Evolutionary conservation across 2,329 filamentous ascomycete genomes (phyloP), one percentile per base, ranked within the genome.

Genomic region (Mycosphaerella sp.): DNA sequence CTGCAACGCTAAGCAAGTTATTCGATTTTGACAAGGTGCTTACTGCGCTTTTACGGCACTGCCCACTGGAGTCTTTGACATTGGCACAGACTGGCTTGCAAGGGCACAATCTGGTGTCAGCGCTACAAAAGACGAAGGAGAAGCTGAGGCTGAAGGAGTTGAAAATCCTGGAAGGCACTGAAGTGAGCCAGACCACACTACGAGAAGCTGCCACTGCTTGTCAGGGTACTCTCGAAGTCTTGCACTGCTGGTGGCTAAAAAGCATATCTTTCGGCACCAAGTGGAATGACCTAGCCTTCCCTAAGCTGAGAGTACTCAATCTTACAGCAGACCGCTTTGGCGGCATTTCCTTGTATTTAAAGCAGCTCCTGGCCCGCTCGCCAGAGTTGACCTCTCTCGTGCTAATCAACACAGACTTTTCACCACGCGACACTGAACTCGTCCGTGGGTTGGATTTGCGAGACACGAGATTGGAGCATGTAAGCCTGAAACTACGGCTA

Each of bases 1-100:
- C 62, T 6, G 69, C 65, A 2, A 68, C 66, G 0, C 56, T 73
- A 2, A 67, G 70, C 46, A 67, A 69, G 4, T 65, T 76, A 31
- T 64, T 63, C 43, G 70, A 76, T 31, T 57, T 69, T 10, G 70
- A 74, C 34, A 69, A 73, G 32, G 62, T 73, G 1, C 63, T 71
- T 1, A 36, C 34, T n/a, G 71, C 72, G 9, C 62, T 77, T 2
- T 62, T 66, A 1, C 67, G 62, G 12, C 64, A 65, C 2, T 76
- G 74, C 48, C 69, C 61, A 1, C 38, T 70, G 62, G 14, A 64
- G 51, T 39, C 58, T 0, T 55, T 76, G 11, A 66, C 71, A 31
- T 45, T 77, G 0, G 66, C 63, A 0, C 58, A 64, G 2, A 72
- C 58, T 11, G 64, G 65, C 6, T 36, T 67, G 2, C 58, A 61